Conservation (phyloP, 345 rosid genomes). For the Eucalyptus guilfoylei region DNA sequence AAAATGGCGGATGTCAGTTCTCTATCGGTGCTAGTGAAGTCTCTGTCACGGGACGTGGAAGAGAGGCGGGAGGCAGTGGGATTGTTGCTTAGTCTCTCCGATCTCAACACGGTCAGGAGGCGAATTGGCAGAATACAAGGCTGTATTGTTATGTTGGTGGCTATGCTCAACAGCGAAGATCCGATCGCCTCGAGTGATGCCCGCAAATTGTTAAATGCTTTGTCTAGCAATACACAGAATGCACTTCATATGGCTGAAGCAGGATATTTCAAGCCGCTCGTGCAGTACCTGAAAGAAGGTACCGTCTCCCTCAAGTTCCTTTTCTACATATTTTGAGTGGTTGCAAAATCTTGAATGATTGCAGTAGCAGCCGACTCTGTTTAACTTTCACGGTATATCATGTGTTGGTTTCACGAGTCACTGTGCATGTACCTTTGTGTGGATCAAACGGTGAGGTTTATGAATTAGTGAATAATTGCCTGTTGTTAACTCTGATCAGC, state of each 20-base stretch:
- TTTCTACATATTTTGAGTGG: background rate
- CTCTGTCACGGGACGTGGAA: conserved; percentile 38
- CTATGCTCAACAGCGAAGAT: conserved; percentile 43
- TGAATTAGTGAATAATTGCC: background rate
- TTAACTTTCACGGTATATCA: background rate
- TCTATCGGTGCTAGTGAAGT: conserved; percentile 40
- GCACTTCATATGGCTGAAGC: conserved; percentile 83
- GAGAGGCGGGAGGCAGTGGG: conserved; percentile 60
- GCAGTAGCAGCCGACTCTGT: background rate
- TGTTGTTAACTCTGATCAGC: background rate
- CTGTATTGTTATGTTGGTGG: conserved; percentile 54
- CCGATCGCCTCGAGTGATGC: conserved; percentile 39
- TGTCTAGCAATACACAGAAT: conserved; percentile 56
- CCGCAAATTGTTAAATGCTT: conserved; percentile 29
- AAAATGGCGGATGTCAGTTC: conserved; percentile 40
- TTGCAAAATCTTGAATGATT: background rate
- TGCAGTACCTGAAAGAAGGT: conserved; percentile 51
- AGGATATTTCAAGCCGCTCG: conserved; percentile 61
- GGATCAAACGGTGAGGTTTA: background rate
- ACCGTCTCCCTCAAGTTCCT: background rate
- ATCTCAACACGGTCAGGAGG: conserved; percentile 34
- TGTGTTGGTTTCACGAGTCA: background rate
- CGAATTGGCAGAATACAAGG: conserved; percentile 57
- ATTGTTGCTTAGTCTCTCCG: conserved; percentile 39
- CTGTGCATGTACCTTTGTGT: background rate